Evolutionary conservation across 2,329 filamentous ascomycete genomes (phyloP).

Genomic region (Cladosporium sp.): DNA sequence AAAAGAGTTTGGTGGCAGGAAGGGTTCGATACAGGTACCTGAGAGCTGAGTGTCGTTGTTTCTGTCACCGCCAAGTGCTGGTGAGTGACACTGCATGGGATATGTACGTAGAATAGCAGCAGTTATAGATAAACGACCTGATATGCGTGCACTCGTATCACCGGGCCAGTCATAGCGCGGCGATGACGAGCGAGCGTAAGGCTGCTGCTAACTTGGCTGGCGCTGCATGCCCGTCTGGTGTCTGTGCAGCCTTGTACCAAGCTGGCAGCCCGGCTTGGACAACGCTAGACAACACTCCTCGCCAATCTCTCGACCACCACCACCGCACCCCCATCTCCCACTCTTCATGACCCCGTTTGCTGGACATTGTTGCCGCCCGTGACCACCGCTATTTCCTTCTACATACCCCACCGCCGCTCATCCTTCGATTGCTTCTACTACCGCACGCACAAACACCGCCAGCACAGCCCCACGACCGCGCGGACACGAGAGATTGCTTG

Average conservation of each 20-base stretch:
- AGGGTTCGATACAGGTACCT: background rate
- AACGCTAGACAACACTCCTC: slow-evolving; percentile 6
- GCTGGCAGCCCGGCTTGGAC: background rate
- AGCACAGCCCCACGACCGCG: slow-evolving; percentile 3
- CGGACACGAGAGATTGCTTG: slow-evolving; percentile 5
- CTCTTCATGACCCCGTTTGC: slow-evolving; percentile 9
- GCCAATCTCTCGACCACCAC: slow-evolving; percentile 9
- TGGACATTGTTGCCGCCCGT: slow-evolving; percentile 17
- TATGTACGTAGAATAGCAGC: background rate
- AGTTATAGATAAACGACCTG: background rate
- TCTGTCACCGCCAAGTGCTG: background rate
- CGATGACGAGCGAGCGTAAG: slow-evolving; percentile 1
- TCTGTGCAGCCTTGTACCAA: background rate
- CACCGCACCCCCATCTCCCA: background rate
- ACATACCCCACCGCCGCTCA: slow-evolving; percentile 7
- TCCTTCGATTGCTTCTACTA: slow-evolving; percentile 17
- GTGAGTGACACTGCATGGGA: background rate
- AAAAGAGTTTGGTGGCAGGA: slow-evolving; percentile 2
- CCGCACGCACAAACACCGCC: background rate
- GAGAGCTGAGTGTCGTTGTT: background rate
- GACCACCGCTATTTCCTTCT: slow-evolving; percentile 9
- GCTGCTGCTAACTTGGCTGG: background rate
- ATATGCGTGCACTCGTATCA: slow-evolving; percentile 5
- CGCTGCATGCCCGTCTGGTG: background rate
- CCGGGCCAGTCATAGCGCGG: slow-evolving; percentile 6